Base-by-base conservation (phyloP, 176 grass and related monocot species). In the Oryza punctata region DNA sequence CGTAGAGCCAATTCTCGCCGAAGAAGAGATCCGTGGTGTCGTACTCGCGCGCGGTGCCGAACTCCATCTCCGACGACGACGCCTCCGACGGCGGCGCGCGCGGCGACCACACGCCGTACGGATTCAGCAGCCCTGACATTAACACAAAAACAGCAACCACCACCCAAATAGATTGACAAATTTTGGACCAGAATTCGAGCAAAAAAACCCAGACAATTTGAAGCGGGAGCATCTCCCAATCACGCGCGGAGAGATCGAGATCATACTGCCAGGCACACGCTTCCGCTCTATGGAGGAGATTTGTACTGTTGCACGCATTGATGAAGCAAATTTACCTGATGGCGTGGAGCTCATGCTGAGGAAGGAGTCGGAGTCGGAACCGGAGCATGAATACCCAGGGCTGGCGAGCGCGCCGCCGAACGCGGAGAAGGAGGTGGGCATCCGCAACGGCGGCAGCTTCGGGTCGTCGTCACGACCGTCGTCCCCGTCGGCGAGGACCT, bases 281-380 rank as follows among this genome's bases (percentile, higher is more conserved):
- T 45, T 24, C 8, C 26, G 54, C 24, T 44, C 54, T 64, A 41
- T 40, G 64, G 25, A 69, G 76, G 68, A 45, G 80, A 10, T 25
- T 18, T 43, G 12, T 1, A 21, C 4, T 21, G 50, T 8, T 57
- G 18, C 50, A 10, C 54, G 24, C 41, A 54, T 64, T 41, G 49
- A 40, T 27, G 47, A 7, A 5, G 4, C 0, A 10, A 19, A 50
- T 16, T 35, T 25, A 21, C 13, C 97, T 82, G 91, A 93, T 35
- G 93, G 90, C 63, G 97, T 90, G 37, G 91, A 97, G 19, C 70
- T 25, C 61, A 86, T 81, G 89, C 97, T 99, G 89, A 96, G 81
- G 80, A 96, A 99, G 29, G 84, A 81, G 27, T 82, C 78, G 60
- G 47, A 84, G 19, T 15, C 71, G 87, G 88, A 57, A 14, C 12